Evolutionary conservation across 2,329 filamentous ascomycete genomes (phyloP), one percentile per base, ranked within the genome.

Genomic region (Ceratocystis alfenasii): DNA sequence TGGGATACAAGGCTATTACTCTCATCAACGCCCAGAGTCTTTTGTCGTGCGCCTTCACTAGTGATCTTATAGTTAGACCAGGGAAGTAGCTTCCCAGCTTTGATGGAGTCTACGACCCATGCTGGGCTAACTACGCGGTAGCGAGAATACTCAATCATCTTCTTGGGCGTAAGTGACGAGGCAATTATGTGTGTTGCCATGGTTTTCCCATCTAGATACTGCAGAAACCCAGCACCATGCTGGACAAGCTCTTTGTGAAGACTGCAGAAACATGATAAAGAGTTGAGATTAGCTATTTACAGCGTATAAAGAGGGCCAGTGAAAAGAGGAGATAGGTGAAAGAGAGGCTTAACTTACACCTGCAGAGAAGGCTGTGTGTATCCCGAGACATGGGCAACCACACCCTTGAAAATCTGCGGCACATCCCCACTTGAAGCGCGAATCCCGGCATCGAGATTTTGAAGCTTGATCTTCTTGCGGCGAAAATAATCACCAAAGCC

Each of bases 171-270:
- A 25, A 99, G 78, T 64, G 84, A 87, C 64, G 90, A 93, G 2
- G 93, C 92, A 71, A 99, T 91, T 70, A 99, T 96, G 74, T 99
- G 93, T 0, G 95, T 99, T 0, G 91, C 93, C 73, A 88, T 87
- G 0, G 93, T 97, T 78, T 99, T 99, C 46, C 87, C 88, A 74
- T 96, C 92, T 10, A 99, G 79, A 72, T 97, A 97, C 74, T 99
- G 94, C 68, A 96, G 81, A 71, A 96, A 97, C 0, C 88, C 89
- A 41, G 92, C 95, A n/a, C 94, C 94, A 82, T 97, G 86, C 70
- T 88, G 84, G 20, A 99, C 93, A 66, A 99, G 87, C 68, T 96
- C 81, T 64, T 80, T 85, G 76, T 96, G 93, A 20, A 99, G 82
- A 57, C 79, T 81, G 33, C 36, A 64, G 53, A 62, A n/a, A 28